Percentiles rank a stretch among this genome's conserved stretches.
These are phyloP conservation scores for Rhodotorula glutinis DNA, from an alignment of 1,284 basidiomycete genomes.

Conservation along the genomic window DNA sequence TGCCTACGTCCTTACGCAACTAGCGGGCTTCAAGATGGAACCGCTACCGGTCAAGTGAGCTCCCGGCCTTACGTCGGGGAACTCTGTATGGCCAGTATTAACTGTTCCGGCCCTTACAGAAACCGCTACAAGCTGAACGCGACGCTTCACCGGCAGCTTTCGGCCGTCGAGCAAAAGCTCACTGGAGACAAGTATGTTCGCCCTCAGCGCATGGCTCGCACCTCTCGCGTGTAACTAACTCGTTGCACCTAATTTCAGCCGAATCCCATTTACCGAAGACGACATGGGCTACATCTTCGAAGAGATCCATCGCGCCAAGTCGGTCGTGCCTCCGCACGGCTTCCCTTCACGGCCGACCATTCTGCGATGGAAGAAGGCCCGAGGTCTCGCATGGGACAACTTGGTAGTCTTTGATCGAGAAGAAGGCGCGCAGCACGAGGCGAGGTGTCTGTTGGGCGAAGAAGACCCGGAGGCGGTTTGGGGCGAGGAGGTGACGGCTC, in stretches of 20 bases:
- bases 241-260: constrained; percentile 52
- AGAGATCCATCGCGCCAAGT: constrained; percentile 74
- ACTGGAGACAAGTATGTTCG: constrained; percentile 50
- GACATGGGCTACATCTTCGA: constrained; percentile 81
- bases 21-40: constrained; percentile 75
- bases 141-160: constrained; percentile 69
- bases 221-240: no score
- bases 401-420: constrained; percentile 72
- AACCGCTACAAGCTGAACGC: constrained; percentile 79
- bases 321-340: constrained; percentile 65
- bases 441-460: constrained; percentile 35
- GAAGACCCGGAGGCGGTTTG: constrained; percentile 40
- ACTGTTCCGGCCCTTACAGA: constrained; percentile 8
- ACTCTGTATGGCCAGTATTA: no score
- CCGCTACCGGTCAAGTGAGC: constrained; percentile 69
- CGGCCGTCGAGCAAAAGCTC: constrained; percentile 66
- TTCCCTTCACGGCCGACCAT: constrained; percentile 68
- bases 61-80: not conserved
- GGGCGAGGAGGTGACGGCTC: constrained; percentile 39
- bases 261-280: constrained; percentile 71
- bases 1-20: constrained; percentile 77
- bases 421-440: constrained; percentile 60
- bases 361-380: constrained; percentile 71
- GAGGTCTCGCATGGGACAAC: constrained; percentile 67
- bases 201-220: no score